Evolutionary conservation across 2,329 filamentous ascomycete species (phyloP).

Genomic region (Karstenula rhodostoma): DNA sequence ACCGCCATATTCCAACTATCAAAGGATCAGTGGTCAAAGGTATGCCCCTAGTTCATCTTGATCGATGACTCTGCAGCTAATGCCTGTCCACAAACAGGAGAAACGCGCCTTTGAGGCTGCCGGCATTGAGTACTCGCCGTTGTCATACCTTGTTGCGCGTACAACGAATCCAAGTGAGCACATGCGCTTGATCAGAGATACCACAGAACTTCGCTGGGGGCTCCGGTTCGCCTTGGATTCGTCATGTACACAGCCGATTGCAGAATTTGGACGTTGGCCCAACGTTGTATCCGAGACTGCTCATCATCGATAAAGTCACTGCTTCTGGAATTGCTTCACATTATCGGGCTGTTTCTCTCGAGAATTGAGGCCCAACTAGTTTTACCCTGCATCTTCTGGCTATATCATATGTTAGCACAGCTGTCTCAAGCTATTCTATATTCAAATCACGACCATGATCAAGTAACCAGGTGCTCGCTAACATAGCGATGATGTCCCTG

Average conservation of each 20-base stretch:
- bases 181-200: background rate
- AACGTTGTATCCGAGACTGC: too few relatives aligned
- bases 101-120: background rate
- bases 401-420: too few relatives aligned
- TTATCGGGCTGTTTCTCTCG: too few relatives aligned
- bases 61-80: background rate
- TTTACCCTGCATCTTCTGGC: too few relatives aligned
- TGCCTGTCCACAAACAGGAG: background rate
- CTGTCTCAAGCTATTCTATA: too few relatives aligned
- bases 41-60: background rate
- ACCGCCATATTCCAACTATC: constrained; percentile 25
- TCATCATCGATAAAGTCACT: too few relatives aligned
- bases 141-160: background rate
- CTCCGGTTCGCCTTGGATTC: background rate
- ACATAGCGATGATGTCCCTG: too few relatives aligned
- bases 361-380: too few relatives aligned
- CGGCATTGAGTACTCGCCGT: background rate
- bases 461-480: too few relatives aligned
- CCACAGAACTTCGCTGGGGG: constrained; percentile 9
- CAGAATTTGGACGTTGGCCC: background rate
- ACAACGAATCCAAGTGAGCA: too few relatives aligned
- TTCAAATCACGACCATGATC: too few relatives aligned
- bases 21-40: constrained; percentile 31
- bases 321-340: too few relatives aligned
- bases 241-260: background rate